phyloP scores from a whole-genome alignment of 148 eudicot species.

The Camellia granthamiana region DNA sequence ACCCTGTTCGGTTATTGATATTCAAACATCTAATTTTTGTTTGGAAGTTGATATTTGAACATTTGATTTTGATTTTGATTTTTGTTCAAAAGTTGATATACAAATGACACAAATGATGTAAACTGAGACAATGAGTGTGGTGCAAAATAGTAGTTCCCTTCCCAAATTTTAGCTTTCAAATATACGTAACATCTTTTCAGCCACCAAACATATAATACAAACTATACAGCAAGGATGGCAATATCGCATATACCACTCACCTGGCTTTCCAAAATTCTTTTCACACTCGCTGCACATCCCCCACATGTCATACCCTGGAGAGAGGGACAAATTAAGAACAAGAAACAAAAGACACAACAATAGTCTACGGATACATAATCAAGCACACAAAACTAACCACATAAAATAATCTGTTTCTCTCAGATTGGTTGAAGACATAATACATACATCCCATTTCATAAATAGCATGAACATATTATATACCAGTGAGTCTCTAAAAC shows the following conservation, averaged over 20 bases:
- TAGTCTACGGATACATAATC: no score
- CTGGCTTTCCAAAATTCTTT: constrained; percentile 87
- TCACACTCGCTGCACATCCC: constrained; percentile 94
- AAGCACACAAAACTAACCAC: no score
- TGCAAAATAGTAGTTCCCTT: neutral
- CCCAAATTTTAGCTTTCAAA: neutral
- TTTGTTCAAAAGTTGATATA: no score
- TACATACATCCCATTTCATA: neutral
- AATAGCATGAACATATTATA: neutral
- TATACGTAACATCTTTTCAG: neutral
- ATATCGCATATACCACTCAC: constrained; percentile 38
- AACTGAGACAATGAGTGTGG: no score
- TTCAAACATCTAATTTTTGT: no score
- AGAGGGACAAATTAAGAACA: neutral
- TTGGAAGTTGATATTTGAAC: no score
- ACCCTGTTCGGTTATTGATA: no score
- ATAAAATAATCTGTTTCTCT: no score
- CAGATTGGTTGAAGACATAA: no score
- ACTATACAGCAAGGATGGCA: neutral
- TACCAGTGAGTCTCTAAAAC: no score
- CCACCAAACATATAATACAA: neutral
- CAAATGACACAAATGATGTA: no score
- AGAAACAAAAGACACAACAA: neutral
- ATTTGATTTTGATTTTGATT: no score
- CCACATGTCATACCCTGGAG: constrained; percentile 94